These are phyloP conservation scores for Lolium rigidum DNA, from an alignment of 176 grass and related monocot species.

Conservation along the genomic window DNA sequence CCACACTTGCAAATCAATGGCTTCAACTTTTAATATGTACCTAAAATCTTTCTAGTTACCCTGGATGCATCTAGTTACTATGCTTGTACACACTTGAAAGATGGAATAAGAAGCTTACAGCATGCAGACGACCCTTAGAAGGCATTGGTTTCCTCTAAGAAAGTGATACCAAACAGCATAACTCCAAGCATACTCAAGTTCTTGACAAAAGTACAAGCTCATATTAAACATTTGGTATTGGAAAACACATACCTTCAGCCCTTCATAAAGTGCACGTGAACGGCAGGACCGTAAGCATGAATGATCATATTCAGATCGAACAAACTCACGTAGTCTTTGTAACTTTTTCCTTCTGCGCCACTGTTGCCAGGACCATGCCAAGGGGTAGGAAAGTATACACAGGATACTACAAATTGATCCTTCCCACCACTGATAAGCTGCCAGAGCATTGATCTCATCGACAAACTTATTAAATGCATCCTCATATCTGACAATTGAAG, in stretches of 20 bases:
- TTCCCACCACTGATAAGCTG: slow-evolving; percentile 99
- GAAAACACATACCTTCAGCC: slow-evolving; percentile 75
- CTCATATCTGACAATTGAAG: slow-evolving; percentile 64
- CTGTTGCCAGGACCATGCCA: slow-evolving; percentile 98
- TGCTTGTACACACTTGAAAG: slow-evolving; percentile 7
- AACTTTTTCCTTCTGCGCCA: slow-evolving; percentile 91
- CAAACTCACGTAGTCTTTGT: slow-evolving; percentile 90
- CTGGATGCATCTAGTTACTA: slow-evolving; percentile 21
- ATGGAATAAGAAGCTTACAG: slow-evolving; percentile 28
- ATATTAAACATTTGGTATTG: not conserved
- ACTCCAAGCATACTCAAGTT: not conserved
- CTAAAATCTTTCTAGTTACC: slow-evolving; percentile 1
- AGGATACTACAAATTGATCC: slow-evolving; percentile 83
- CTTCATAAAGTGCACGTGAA: slow-evolving; percentile 96
- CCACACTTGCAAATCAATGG: slow-evolving; percentile 5
- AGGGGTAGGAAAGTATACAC: slow-evolving; percentile 77
- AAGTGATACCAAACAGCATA: slow-evolving; percentile 3
- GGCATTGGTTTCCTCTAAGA: not conserved
- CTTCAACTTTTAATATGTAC: not conserved
- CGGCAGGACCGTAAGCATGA: slow-evolving; percentile 92
- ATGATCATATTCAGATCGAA: slow-evolving; percentile 97
- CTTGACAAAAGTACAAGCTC: not conserved
- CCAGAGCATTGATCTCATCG: slow-evolving; percentile 90
- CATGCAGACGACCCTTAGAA: slow-evolving; percentile 24
- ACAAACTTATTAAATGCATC: slow-evolving; percentile 97